Evolutionary conservation across 2,329 filamentous ascomycete genomes (phyloP), one percentile per base, ranked within the genome.

Genomic region (Chaetomium sp.): DNA sequence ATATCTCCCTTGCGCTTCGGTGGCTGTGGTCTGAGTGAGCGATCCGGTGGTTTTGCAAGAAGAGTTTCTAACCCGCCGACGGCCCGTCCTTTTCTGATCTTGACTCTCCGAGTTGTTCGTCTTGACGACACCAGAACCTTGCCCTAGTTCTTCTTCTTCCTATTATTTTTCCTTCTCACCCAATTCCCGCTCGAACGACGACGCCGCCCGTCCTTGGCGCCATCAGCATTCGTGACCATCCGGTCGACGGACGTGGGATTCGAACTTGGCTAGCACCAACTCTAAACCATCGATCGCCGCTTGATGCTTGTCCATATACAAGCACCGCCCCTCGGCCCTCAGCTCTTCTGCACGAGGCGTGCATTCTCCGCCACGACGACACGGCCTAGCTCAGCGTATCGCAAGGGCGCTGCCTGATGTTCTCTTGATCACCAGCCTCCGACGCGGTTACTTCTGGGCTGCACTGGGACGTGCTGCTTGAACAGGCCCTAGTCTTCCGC

Each of bases 351-450:
- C 2, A 27, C 19, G 19, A 3, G 19, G 19, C 19, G 19, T 27
- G 19, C 19, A 27, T 27, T 3, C 19, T 27, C 19, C 19, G 2
- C 19, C 3, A 27, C 43, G 9, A 46, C 19, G 35, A 48, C 37
- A 45, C n/a, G 19, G 8, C 27, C 44, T 14, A 6, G n/a, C 11
- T 12, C 49, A 43, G 48, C 56, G 45, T 48, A 48, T 46, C 27
- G 55, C 59, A 27, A 27, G 61, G 56, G 32, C 56, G 61, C 56
- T 59, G 66, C 67, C 59, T 68, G 69, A 69, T 70, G 66, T 66
- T 63, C 68, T 65, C 67, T 64, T 70, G 68, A 71, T 71, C 69
- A 61, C 54, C 65, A 54, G 52, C 57, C 57, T 62, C 64, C 65
- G 66, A 68, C 66, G 61, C 58, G 56, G 55, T 56, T 60, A 52